Percentiles rank a stretch among this genome's conserved stretches.
phyloP scores from a whole-genome alignment of 495 filamentous ascomycete genomes.

The Lichenothelia convexa region DNA sequence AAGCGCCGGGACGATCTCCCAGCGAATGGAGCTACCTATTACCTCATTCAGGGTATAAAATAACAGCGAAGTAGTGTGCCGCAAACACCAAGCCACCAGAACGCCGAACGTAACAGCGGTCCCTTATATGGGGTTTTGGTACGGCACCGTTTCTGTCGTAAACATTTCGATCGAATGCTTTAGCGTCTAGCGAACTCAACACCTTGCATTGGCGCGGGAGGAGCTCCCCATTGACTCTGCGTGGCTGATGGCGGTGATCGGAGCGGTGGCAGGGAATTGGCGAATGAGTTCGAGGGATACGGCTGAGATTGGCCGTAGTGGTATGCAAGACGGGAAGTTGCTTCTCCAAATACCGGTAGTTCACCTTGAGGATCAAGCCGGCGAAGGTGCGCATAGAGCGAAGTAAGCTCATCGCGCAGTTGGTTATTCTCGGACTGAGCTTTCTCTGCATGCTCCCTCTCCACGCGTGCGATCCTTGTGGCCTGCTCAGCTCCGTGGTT shows the following conservation, averaged over 20 bases:
- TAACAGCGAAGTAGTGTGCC: too few relatives aligned
- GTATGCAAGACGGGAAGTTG: not conserved
- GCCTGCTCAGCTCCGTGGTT: constrained; percentile 6
- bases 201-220: not conserved
- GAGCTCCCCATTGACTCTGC: not conserved
- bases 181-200: too few relatives aligned
- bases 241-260: not conserved
- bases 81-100: too few relatives aligned
- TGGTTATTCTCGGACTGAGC: not conserved
- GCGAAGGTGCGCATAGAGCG: not conserved
- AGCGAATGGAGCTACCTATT: too few relatives aligned
- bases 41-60: too few relatives aligned
- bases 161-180: too few relatives aligned
- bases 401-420: not conserved
- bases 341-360: too few relatives aligned
- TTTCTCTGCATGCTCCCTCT: not conserved
- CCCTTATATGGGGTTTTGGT: too few relatives aligned
- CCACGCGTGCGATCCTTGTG: not conserved
- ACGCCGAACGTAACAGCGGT: too few relatives aligned
- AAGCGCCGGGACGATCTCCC: too few relatives aligned
- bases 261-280: not conserved
- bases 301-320: not conserved
- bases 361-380: not conserved
- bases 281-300: too few relatives aligned
- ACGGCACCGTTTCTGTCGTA: too few relatives aligned